Percentiles rank a stretch among this genome's conserved stretches.
These are phyloP conservation scores for Colletotrichum acutatum DNA, from an alignment of 2,329 filamentous ascomycete species.

Conservation along the genomic window DNA sequence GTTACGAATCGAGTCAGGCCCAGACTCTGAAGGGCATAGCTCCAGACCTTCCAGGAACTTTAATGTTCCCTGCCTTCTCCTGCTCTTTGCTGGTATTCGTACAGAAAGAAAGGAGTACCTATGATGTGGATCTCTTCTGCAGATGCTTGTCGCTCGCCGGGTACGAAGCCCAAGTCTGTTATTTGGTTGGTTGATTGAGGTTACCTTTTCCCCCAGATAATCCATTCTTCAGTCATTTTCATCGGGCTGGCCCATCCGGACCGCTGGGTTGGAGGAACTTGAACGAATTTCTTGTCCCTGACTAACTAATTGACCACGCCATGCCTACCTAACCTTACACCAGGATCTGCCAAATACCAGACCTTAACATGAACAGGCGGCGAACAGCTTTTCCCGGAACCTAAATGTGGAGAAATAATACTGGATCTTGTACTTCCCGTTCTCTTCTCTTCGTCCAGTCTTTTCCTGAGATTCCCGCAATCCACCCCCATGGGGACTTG, in stretches of 20 bases:
- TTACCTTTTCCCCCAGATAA: constrained; percentile 11
- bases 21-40: constrained; percentile 14
- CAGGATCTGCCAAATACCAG: too few relatives aligned
- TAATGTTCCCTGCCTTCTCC: background rate
- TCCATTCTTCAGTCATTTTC: constrained; percentile 6
- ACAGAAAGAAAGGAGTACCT: too few relatives aligned
- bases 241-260: background rate
- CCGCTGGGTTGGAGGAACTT: background rate
- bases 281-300: background rate
- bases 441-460: background rate
- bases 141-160: background rate
- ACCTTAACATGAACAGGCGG: background rate
- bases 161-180: background rate
- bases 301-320: background rate
- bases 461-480: background rate
- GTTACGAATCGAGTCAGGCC: constrained; percentile 28
- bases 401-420: background rate
- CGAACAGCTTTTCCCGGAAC: constrained; percentile 7
- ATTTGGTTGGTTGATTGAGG: background rate
- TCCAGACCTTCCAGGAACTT: constrained; percentile 17
- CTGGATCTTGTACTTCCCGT: background rate
- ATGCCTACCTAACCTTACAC: background rate
- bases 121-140: background rate
- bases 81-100: background rate
- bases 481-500: constrained; percentile 13